phyloP scores from a whole-genome alignment of 257 asterid species.

The Scutellaria galericulata region DNA sequence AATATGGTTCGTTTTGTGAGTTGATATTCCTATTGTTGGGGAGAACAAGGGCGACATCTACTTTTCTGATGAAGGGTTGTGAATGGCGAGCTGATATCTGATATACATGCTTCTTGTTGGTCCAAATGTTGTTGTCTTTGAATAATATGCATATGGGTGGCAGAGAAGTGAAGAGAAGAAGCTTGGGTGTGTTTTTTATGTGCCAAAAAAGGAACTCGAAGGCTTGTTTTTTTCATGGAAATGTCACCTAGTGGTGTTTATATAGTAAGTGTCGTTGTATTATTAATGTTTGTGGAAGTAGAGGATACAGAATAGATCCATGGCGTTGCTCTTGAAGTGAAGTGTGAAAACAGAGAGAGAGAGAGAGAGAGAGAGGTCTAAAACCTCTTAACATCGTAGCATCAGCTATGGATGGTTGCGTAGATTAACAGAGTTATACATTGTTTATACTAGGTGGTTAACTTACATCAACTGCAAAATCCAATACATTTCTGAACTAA shows the following conservation, averaged over 20 bases:
- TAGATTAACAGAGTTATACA: no score
- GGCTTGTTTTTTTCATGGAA: slow-evolving; percentile 2
- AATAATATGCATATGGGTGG: slow-evolving; percentile 21
- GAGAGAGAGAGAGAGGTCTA: no score
- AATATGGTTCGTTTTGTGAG: slow-evolving; percentile 27
- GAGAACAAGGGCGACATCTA: slow-evolving; percentile 23
- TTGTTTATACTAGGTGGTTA: no score
- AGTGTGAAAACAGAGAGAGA: no score
- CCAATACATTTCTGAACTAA: no score
- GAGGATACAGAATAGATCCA: background rate
- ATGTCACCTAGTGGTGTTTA: slow-evolving; percentile 32
- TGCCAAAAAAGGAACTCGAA: slow-evolving; percentile 6
- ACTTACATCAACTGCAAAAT: no score
- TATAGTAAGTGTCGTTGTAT: slow-evolving; percentile 26
- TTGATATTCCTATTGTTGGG: slow-evolving; percentile 17
- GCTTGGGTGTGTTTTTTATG: background rate
- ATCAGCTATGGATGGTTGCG: no score
- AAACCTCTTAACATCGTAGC: no score
- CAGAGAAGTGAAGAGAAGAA: slow-evolving; percentile 30
- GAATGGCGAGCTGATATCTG: no score
- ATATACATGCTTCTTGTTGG: slow-evolving; percentile 12
- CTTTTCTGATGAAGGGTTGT: slow-evolving; percentile 5
- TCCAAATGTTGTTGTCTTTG: slow-evolving; percentile 33
- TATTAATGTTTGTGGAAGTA: slow-evolving; percentile 7
- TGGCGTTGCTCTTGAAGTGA: no score